Base-by-base conservation (phyloP, 2,329 filamentous ascomycete genomes). In the Paraphaeosphaeria minitans region DNA sequence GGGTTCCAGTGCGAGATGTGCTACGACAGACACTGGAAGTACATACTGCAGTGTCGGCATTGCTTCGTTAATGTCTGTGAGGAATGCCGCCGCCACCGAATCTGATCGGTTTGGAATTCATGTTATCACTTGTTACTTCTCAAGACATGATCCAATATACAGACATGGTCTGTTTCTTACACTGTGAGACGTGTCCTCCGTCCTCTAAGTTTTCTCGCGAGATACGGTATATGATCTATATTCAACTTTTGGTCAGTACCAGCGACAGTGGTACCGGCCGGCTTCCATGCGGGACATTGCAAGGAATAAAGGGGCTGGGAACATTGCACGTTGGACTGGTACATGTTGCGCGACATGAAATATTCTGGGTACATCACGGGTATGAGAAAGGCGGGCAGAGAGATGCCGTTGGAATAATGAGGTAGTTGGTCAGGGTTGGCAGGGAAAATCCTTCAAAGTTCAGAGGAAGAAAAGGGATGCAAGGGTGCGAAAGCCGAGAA, bases 1-100 rank as follows among this genome's bases (percentile, higher is more conserved):
- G 56, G 65, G 1, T 68, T 70, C 52, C 59, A 52, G 7, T 73
- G 71, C 55, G 71, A 72, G 51, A 56, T 71, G 53, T 73, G 71
- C 31, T 51, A 65, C 33, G 53, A 49, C 8, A 57, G 62, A 9
- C 69, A 70, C 43, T 46, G 43, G 27, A 67, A 59, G 31, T 71
- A 57, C 31, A 68, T 72, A 52, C 48, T 73, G 31, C 62, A 61
- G 33, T 72, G 67, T 31, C 63, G 64, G 5, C 61, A 35, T 29
- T 73, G 70, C 29, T 31, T 31, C 29, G 9, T 70, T 6, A 57
- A 67, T 46, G 59, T 70, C 12, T 70, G 67, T 43, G 59, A 64
- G 55, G 63, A 66, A 14, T 71, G 67, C 35, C 63, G 67, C 21
- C 61, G 59, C 19, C 63, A 70, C 57, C 61, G 67, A 14, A 55